phyloP scores from a whole-genome alignment of 2,329 filamentous ascomycete genomes.

The Stemphylium vesicarium region DNA sequence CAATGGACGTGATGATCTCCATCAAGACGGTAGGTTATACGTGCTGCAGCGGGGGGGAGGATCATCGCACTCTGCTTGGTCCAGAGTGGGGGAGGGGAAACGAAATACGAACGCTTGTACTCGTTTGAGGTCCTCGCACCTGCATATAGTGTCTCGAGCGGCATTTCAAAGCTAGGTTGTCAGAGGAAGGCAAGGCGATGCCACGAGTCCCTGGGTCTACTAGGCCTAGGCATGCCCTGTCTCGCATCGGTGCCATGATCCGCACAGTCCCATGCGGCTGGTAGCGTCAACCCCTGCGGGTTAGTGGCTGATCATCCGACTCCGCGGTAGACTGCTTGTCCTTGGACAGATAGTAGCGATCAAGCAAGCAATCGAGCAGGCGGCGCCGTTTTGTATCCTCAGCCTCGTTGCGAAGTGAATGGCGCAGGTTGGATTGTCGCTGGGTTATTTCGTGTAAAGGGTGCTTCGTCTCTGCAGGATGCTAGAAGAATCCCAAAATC shows the following conservation, averaged over 20 bases:
- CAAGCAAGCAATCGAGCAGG: too few species aligned
- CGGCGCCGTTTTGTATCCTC: too few species aligned
- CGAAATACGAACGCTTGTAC: neutral
- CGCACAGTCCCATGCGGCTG: slow-evolving; percentile 2
- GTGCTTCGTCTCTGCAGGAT: too few species aligned
- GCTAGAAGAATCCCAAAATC: too few species aligned
- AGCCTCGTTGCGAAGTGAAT: too few species aligned
- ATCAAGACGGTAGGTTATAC: neutral
- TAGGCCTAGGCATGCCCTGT: neutral
- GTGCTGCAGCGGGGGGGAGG: neutral
- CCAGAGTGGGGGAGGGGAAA: neutral
- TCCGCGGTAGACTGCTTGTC: too few species aligned
- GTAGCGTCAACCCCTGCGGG: slow-evolving; percentile 9
- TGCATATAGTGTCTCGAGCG: neutral
- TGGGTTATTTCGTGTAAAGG: too few species aligned
- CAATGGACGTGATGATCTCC: slow-evolving; percentile 7
- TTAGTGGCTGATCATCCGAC: neutral
- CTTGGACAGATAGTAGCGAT: neutral
- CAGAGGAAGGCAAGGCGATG: neutral
- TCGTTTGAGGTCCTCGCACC: slow-evolving; percentile 1
- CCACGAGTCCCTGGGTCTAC: neutral
- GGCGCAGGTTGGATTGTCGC: too few species aligned
- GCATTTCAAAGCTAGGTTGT: neutral
- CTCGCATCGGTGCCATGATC: slow-evolving; percentile 1
- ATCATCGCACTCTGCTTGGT: neutral